Base-by-base conservation (phyloP, 1,139 yeast genomes). In the Debaryomyces psychrophilus region DNA sequence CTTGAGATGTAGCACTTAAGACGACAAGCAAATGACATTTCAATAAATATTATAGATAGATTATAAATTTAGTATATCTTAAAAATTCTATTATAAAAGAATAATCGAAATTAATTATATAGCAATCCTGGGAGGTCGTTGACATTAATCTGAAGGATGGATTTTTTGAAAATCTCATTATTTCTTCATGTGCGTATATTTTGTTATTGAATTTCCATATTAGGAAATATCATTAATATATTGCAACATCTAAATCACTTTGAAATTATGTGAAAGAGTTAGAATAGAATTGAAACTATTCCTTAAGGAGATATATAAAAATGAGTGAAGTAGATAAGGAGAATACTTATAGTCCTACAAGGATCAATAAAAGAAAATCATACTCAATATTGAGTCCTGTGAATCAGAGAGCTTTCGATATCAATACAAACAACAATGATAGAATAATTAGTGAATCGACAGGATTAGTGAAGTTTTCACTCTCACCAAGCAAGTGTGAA, bases 1-100 rank as follows among this genome's bases (percentile, higher is more conserved):
- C 67, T 57, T 43, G 68, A 50, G 43, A 70, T 42, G 43, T 62
- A 57, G 47, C 59, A 58, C 58, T 65, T 73, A 47, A 69, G 39
- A 20, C 45, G 45, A 36, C 48, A 44, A 37, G 42, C 34, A 33
- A 38, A 47, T 35, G 43, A 50, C 54, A 51, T 52, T 12, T 8
- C 47, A 31, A 28, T 28, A 12, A 26, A 14, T 33, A 23, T 31
- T 38, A 39, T 23, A 15, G 22, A 42, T 31, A n/a, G n/a, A 35
- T 14, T 43, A 37, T n/a, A 14, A 15, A 17, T 12, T 31, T 20
- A 20, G 5, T 31, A n/a, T 11, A 26, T 22, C 25, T 34, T 22
- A 9, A 15, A 27, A 18, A 26, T 20, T 26, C 4, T 27, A 7
- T 17, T 34, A 8, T 18, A 38, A 28, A 38, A 38, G 33, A 38